phyloP scores from a whole-genome alignment of 495 filamentous ascomycete genomes.

The Aspergillus ellipticus region DNA sequence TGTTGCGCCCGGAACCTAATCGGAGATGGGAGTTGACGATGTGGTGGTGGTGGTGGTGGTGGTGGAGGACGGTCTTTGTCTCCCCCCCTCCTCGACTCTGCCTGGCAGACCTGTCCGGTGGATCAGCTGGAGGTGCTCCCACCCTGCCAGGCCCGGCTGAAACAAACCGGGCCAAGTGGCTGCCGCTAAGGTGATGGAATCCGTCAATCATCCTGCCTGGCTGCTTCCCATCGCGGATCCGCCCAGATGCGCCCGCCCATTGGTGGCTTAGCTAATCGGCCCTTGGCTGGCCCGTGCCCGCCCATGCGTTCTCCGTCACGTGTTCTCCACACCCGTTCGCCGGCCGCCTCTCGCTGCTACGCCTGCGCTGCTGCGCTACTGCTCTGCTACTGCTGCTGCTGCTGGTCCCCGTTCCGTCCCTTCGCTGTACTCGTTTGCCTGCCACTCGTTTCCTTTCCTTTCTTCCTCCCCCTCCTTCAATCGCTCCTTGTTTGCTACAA shows the following conservation, averaged over 20 bases:
- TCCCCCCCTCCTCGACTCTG: neutral
- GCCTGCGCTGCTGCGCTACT: conserved; percentile 2
- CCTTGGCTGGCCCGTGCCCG: conserved; percentile 22
- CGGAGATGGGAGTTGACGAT: neutral
- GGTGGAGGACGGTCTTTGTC: neutral
- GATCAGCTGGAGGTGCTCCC: too few species aligned
- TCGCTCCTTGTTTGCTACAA: conserved; percentile 1
- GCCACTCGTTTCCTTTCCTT: neutral
- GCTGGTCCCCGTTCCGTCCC: neutral
- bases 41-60: too few species aligned
- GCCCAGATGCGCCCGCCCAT: conserved; percentile 12
- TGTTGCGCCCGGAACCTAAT: neutral
- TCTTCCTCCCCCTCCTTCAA: conserved; percentile 2
- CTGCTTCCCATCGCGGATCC: conserved; percentile 8
- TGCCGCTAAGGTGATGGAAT: conserved; percentile 14
- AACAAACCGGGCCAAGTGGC: conserved; percentile 22
- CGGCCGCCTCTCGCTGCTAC: neutral
- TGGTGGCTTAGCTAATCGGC: conserved; percentile 13
- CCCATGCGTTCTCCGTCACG: conserved; percentile 21
- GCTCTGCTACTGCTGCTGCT: neutral
- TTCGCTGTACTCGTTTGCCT: neutral
- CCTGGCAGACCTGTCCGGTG: too few species aligned
- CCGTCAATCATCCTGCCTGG: conserved; percentile 5
- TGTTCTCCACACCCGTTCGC: conserved; percentile 20
- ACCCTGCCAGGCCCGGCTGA: conserved; percentile 11